phyloP scores from a whole-genome alignment of 495 filamentous ascomycete species.

The Neurospora sp. region DNA sequence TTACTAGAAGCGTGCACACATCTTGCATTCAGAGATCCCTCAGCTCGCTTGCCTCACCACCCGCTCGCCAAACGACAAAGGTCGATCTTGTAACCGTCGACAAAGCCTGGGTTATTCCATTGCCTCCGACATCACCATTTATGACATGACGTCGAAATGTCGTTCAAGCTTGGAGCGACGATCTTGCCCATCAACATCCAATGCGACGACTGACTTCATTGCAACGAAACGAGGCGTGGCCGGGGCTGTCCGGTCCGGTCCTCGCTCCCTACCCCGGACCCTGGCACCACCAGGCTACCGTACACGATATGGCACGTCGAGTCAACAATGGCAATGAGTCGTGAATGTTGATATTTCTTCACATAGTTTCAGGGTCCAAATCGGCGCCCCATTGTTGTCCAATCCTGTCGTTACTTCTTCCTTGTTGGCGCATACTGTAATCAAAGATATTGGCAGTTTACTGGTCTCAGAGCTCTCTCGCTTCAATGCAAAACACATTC shows the following conservation, averaged over 20 bases:
- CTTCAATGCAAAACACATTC: not conserved
- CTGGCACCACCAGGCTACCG: not conserved
- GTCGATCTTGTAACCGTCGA: not conserved
- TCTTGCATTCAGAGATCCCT: not conserved
- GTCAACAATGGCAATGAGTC: not conserved
- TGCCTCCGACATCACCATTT: not conserved
- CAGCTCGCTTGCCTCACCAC: not conserved
- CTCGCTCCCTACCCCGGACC: not conserved
- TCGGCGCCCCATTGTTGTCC: not conserved
- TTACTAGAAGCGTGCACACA: not conserved
- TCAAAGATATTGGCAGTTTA: not conserved
- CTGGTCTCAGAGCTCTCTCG: not conserved
- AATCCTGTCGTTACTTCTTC: not conserved
- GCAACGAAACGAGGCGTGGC: not conserved
- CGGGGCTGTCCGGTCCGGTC: not conserved
- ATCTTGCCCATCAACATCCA: not conserved
- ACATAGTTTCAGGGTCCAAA: not conserved
- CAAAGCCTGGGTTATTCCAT: not conserved
- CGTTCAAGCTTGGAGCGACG: not conserved
- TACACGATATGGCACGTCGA: not conserved
- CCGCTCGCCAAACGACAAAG: not conserved
- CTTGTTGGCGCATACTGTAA: not conserved
- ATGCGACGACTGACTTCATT: not conserved
- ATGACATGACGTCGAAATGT: not conserved
- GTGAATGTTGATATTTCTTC: not conserved